phyloP scores from a whole-genome alignment of 192 early-diverging fungal species.

The Gigaspora rosea region DNA sequence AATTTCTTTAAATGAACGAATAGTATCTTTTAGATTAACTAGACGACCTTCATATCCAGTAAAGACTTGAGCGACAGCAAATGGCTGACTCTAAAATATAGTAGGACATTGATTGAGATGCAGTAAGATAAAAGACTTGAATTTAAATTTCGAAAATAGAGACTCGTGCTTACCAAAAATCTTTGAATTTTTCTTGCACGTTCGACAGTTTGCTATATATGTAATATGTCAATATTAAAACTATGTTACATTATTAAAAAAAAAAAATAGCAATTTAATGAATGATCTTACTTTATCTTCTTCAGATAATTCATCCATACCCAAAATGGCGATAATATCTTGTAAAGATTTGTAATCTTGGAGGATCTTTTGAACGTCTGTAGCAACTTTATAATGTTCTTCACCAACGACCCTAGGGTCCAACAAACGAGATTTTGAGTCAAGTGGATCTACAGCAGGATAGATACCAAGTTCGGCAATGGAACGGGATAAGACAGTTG shows the following conservation, averaged over 20 bases:
- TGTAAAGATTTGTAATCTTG: constrained; percentile 99
- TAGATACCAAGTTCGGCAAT: constrained; percentile 99
- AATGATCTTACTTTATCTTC: constrained; percentile 73
- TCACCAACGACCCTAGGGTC: constrained; percentile 96
- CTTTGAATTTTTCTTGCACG: constrained; percentile 99
- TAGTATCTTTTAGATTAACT: constrained; percentile 87
- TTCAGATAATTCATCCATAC: constrained; percentile 99
- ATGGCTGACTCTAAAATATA: constrained; percentile 79
- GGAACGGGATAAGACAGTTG: constrained; percentile 97
- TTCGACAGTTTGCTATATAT: constrained; percentile 80
- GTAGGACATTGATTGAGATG: not conserved
- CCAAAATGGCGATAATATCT: constrained; percentile 99
- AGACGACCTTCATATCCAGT: constrained; percentile 97
- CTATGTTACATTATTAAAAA: too few species aligned
- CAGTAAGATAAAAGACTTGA: not conserved
- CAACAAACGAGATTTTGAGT: constrained; percentile 97
- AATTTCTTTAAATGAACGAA: constrained; percentile 97
- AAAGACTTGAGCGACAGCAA: constrained; percentile 95
- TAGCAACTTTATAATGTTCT: constrained; percentile 94
- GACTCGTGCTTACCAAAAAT: constrained; percentile 64
- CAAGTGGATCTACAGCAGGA: constrained; percentile 97
- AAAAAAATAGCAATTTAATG: not conserved
- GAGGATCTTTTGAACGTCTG: constrained; percentile 91
- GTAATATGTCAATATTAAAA: not conserved
- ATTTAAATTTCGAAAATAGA: not conserved